A percentile compares a stretch with the other conserved stretches of the same genome.
These are phyloP conservation scores for Aspergillus funiculosus DNA, from an alignment of 495 filamentous ascomycete species.

Conservation along the genomic window DNA sequence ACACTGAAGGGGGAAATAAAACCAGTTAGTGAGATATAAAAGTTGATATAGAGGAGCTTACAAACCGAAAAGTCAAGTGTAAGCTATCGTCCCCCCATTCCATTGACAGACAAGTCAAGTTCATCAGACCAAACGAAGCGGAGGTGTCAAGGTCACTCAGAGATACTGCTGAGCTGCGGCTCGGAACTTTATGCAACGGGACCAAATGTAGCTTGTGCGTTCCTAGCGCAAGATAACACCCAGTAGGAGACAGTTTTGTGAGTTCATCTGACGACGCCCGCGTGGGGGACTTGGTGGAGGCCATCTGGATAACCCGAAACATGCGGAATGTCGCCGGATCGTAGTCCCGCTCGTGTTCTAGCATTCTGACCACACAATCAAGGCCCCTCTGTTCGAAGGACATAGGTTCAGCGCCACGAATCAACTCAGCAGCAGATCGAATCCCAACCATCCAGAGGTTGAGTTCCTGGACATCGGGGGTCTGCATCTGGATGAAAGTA, in stretches of 20 bases:
- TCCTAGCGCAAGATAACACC: slow-evolving; percentile 83
- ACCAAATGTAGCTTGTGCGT: slow-evolving; percentile 77
- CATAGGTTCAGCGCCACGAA: slow-evolving; percentile 46
- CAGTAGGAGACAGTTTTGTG: slow-evolving; percentile 62
- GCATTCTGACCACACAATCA: slow-evolving; percentile 56
- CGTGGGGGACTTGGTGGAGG: slow-evolving; percentile 49
- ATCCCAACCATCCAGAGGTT: slow-evolving; percentile 71
- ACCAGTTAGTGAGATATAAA: too few species aligned
- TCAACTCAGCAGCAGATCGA: slow-evolving; percentile 52
- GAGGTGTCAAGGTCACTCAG: slow-evolving; percentile 44
- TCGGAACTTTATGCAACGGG: slow-evolving; percentile 58
- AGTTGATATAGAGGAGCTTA: slow-evolving; percentile 3
- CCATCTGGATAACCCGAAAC: slow-evolving; percentile 77
- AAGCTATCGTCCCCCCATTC: slow-evolving; percentile 77
- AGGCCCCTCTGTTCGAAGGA: slow-evolving; percentile 56
- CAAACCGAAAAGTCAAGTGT: slow-evolving; percentile 74
- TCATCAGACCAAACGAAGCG: slow-evolving; percentile 66
- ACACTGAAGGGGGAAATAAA: too few species aligned
- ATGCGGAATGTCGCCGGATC: slow-evolving; percentile 66
- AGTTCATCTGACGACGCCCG: slow-evolving; percentile 71
- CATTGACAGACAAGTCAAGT: slow-evolving; percentile 61
- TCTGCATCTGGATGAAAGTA: slow-evolving; percentile 60
- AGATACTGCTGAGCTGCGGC: slow-evolving; percentile 51
- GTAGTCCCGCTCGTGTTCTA: slow-evolving; percentile 67
- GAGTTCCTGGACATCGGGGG: slow-evolving; percentile 65